phyloP scores from a whole-genome alignment of 2,329 filamentous ascomycete species.

The Fusarium mangiferae region DNA sequence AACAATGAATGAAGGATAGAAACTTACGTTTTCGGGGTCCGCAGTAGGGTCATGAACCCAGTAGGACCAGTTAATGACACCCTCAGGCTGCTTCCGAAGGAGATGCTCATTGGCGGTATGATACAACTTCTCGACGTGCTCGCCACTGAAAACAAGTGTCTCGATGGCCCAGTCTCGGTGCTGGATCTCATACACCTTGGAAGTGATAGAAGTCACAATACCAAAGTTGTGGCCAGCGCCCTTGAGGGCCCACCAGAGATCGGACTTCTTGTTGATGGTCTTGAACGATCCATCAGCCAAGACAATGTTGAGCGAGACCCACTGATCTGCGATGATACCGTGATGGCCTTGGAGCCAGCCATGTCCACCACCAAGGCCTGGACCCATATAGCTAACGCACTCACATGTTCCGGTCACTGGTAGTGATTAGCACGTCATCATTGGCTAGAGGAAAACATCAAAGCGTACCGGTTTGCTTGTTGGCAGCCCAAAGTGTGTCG shows the following conservation, averaged over 20 bases:
- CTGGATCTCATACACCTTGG: conserved; percentile 48
- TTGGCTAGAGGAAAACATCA: too few species aligned
- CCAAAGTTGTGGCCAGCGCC: conserved; percentile 51
- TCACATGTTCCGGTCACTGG: conserved; percentile 42
- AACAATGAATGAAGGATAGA: rapidly evolving
- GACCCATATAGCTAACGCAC: conserved; percentile 46
- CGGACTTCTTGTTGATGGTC: conserved; percentile 38
- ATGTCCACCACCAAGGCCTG: conserved; percentile 47
- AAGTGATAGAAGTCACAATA: conserved; percentile 44
- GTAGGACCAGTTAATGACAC: conserved; percentile 62
- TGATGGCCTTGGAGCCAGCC: conserved; percentile 46
- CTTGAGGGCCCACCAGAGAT: conserved; percentile 51
- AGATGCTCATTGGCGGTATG: conserved; percentile 57
- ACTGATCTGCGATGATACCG: conserved; percentile 49
- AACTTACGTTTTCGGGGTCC: conserved; percentile 54
- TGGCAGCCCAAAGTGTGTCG: conserved; percentile 59
- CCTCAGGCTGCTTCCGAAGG: conserved; percentile 54
- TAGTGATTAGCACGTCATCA: not conserved
- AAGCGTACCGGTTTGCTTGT: conserved; percentile 59
- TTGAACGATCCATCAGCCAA: conserved; percentile 44
- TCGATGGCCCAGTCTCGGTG: conserved; percentile 43
- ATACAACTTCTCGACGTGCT: conserved; percentile 61
- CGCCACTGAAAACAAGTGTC: conserved; percentile 57
- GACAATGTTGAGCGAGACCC: conserved; percentile 48
- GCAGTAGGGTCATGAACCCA: conserved; percentile 54